These are phyloP conservation scores for Wickerhamiella kazuoi DNA, from an alignment of 805 yeast genomes.

Conservation along the genomic window DNA sequence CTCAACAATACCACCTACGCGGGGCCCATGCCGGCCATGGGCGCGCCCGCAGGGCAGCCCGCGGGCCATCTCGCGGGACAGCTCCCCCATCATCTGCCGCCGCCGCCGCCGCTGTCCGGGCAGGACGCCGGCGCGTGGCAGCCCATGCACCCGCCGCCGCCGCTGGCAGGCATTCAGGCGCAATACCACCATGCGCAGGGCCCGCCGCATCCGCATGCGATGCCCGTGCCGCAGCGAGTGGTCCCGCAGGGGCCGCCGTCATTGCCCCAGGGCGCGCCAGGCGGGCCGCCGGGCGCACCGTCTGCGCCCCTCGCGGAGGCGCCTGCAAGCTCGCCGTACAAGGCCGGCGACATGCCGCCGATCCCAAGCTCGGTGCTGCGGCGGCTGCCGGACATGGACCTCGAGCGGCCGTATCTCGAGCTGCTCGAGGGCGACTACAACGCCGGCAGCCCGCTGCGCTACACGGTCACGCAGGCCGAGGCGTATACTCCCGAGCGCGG, in stretches of 20 bases:
- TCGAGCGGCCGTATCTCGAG: conserved; percentile 5
- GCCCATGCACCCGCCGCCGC: not conserved
- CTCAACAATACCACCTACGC: not conserved
- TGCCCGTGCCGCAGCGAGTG: not conserved
- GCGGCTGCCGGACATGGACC: conserved; percentile 1
- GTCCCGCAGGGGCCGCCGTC: not conserved
- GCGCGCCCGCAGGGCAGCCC: not conserved
- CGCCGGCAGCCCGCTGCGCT: conserved; percentile 2
- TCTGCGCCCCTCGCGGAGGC: not conserved
- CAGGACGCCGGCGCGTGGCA: not conserved
- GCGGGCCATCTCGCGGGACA: not conserved
- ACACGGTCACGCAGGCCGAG: conserved; percentile 30
- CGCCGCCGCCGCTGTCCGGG: no score
- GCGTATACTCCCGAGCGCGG: conserved; percentile 53
- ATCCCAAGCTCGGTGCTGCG: not conserved
- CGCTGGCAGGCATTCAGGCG: not conserved
- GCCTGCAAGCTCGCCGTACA: not conserved
- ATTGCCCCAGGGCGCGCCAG: not conserved
- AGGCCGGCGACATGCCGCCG: not conserved
- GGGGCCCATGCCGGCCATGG: not conserved
- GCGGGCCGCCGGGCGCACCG: no score
- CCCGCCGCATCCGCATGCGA: not conserved
- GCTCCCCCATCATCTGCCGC: no score
- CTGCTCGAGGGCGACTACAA: conserved; percentile 4
- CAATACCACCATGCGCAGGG: not conserved